Evolutionary conservation across 352 stramenopile genomes (phyloP), one percentile per base, ranked within the genome.

Genomic region (Pythium coloratum): DNA sequence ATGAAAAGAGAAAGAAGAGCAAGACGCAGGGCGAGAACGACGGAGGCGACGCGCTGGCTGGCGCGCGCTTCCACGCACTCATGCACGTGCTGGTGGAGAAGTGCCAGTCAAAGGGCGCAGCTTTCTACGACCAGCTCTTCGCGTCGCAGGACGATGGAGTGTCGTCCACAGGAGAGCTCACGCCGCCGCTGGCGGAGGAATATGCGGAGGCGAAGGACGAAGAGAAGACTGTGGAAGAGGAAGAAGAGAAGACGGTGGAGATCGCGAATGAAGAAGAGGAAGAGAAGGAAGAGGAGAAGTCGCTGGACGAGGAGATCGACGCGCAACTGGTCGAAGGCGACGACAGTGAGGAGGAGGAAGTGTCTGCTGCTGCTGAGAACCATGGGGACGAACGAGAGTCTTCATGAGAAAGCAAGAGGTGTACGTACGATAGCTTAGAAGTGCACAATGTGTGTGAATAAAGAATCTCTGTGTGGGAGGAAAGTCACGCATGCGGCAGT

Each of bases 11-110:
- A n/a, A 70, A 44, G 33, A 68, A 61, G 56, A 56, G 32, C 42
- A 30, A 62, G 16, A 32, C 30, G 0, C 20, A 13, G 12, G 38
- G 12, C 1, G 50, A 8, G 13, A 49, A 49, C 38, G 44, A 55
- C 9, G 49, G 57, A 2, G 46, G n/a, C 28, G 30, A 49, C n/a
- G 59, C 51, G 12, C 34, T 72, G 6, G 58, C 61, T 0, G 64
- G 60, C 1, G 66, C 66, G 10, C 66, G 66, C 24, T 75, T 67
- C 26, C 67, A 75, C 46, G 64, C 64, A 2, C 69, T 92, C 40
- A 84, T 88, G 73, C 70, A 85, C 58, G 63, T 81, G 36, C 66
- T 92, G 3, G 73, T 82, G 40, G 78, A 82, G n/a, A 87, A 88
- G 38, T 90, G 82, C 64, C 76, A 76, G 46, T 63, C 75, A 0